A percentile compares a stretch with the other conserved stretches of the same genome.
Evolutionary conservation across 1,139 yeast genomes (phyloP).

Genomic region (Suhomyces wounanorum): DNA sequence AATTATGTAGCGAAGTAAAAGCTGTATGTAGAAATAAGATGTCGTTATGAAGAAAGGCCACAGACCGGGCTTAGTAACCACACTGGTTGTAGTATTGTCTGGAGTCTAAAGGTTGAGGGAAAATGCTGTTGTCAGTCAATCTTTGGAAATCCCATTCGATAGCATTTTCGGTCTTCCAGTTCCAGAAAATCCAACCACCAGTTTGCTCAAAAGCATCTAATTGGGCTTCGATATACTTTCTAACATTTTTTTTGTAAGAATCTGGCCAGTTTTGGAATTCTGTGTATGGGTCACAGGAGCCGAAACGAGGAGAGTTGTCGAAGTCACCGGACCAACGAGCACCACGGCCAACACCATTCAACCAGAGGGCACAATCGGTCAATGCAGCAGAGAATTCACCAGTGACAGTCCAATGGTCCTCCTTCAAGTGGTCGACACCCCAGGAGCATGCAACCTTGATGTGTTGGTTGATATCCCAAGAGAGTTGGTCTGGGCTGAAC

Average conservation of each 20-base stretch:
- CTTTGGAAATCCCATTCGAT: slow-evolving; percentile 83
- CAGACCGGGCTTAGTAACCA: slow-evolving; percentile 25
- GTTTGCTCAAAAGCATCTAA: slow-evolving; percentile 75
- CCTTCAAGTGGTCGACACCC: slow-evolving; percentile 54
- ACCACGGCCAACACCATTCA: slow-evolving; percentile 89
- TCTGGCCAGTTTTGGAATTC: slow-evolving; percentile 63
- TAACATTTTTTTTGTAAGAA: slow-evolving; percentile 55
- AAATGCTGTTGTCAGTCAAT: slow-evolving; percentile 57
- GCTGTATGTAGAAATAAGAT: background rate
- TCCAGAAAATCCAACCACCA: slow-evolving; percentile 90
- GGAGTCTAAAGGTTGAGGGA: slow-evolving; percentile 76
- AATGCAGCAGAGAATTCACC: slow-evolving; percentile 97
- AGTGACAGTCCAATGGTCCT: slow-evolving; percentile 71
- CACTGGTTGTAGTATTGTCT: slow-evolving; percentile 76
- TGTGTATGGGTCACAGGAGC: slow-evolving; percentile 63
- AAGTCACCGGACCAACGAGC: slow-evolving; percentile 81
- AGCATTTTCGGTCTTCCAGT: slow-evolving; percentile 83
- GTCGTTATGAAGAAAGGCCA: slow-evolving; percentile 1
- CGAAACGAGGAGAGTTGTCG: slow-evolving; percentile 52
- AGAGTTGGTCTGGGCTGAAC: slow-evolving; percentile 64
- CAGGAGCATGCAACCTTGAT: slow-evolving; percentile 61
- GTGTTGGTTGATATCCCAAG: slow-evolving; percentile 60
- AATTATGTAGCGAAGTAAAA: slow-evolving; percentile 8
- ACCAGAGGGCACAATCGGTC: slow-evolving; percentile 90
- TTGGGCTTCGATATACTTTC: slow-evolving; percentile 85